A percentile compares a stretch with the other conserved stretches of the same genome.
Conservation (phyloP, 805 yeast species). For the Yamadazyma akitaensis region DNA sequence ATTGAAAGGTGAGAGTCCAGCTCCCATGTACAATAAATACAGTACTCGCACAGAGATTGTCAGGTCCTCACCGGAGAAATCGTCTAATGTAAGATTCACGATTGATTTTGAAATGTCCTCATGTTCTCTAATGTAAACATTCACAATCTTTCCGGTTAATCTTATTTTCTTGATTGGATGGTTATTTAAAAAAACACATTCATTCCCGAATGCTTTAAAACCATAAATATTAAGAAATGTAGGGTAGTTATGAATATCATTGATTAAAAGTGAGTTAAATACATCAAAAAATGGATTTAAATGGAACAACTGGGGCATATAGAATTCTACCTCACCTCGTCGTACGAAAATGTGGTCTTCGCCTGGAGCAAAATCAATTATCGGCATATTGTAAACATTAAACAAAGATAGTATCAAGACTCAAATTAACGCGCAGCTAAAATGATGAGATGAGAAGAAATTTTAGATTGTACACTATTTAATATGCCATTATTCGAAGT, state of each 20-base stretch:
- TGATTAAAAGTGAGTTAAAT: conserved; percentile 25
- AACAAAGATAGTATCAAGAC: background rate
- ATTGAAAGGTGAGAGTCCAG: conserved; percentile 15
- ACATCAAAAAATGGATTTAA: conserved; percentile 23
- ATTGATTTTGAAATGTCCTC: conserved; percentile 10
- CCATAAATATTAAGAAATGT: conserved; percentile 18
- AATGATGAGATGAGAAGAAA: conserved; percentile 8
- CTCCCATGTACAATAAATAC: conserved; percentile 8
- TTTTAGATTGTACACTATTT: background rate
- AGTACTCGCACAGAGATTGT: conserved; percentile 21
- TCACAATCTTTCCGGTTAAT: conserved; percentile 29
- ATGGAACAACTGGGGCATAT: conserved; percentile 35
- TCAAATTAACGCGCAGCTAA: background rate
- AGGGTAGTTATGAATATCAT: conserved; percentile 23
- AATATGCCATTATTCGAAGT: conserved; percentile 71
- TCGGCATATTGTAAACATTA: background rate
- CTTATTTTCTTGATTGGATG: conserved; percentile 28
- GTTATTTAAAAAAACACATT: conserved; percentile 25
- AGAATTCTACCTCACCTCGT: conserved; percentile 20
- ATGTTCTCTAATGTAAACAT: conserved; percentile 16
- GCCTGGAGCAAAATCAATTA: conserved; percentile 32
- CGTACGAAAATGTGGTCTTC: conserved; percentile 32
- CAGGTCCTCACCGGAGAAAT: conserved; percentile 31
- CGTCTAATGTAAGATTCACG: conserved; percentile 29
- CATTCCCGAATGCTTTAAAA: conserved; percentile 11